Conservation (phyloP, 768 basidiomycete species). For the Fibroporia radiculosa region DNA sequence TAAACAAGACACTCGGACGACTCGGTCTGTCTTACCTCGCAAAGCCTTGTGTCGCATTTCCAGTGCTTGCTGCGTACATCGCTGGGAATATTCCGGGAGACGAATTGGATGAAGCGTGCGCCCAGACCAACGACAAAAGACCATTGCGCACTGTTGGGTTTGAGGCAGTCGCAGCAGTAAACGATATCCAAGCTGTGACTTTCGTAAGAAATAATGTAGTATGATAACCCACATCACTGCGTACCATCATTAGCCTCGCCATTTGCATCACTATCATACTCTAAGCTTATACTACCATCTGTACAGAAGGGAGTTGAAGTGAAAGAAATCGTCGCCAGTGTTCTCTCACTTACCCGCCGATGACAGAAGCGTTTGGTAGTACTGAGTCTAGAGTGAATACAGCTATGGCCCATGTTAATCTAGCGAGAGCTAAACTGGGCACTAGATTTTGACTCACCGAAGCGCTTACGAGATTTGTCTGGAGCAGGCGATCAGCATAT, state of each 20-base stretch:
- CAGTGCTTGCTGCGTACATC: not conserved
- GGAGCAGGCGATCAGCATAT: conserved; percentile 7
- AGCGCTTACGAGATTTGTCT: conserved; percentile 1
- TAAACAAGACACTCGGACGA: too few relatives aligned
- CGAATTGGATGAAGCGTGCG: conserved; percentile 3
- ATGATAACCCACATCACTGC: not conserved
- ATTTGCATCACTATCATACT: conserved; percentile 1
- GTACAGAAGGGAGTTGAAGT: not conserved
- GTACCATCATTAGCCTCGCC: conserved; percentile 1
- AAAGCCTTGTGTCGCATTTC: not conserved
- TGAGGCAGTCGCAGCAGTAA: not conserved
- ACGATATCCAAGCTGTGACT: conserved; percentile 1
- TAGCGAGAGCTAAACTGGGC: not conserved
- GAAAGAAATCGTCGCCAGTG: too few relatives aligned
- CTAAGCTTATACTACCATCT: not conserved
- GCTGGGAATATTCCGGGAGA: conserved; percentile 4
- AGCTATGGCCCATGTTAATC: not conserved
- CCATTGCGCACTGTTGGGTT: not conserved
- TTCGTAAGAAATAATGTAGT: not conserved
- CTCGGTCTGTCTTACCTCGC: conserved; percentile 2
- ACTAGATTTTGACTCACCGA: not conserved
- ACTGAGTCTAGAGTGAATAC: not conserved
- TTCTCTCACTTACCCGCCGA: not conserved
- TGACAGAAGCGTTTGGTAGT: not conserved
- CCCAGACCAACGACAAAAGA: conserved; percentile 2